Base-by-base conservation (phyloP, 345 rosid species). In the Eucalyptus marginata region DNA sequence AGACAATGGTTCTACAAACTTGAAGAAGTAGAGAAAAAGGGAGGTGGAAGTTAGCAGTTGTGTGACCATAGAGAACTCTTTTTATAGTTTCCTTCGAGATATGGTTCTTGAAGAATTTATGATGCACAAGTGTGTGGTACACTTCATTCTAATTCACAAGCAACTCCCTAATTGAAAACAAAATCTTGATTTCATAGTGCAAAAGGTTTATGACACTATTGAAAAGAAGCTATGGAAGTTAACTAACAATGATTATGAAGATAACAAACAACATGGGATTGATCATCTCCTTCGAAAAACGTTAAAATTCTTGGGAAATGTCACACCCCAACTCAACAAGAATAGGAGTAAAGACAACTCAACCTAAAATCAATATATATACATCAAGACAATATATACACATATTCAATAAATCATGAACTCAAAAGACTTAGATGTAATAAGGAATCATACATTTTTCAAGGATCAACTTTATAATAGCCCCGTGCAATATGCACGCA, bases 1-100 rank as follows among this genome's bases (percentile, higher is more conserved):
- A 97, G 99, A 58, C 99, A 98, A 90, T 97, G 98, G 97, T 97
- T 98, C 90, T 95, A 96, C 91, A 97, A 99, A 62, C 98, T 96
- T 31, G 97, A 97, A 89, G 98, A 97, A 49, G 97, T 10, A 56
- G 3, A 94, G 90, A 94, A 88, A 90, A 98, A 94, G 91, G 98
- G 96, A 46, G 99, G 99, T 49, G 98, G 99, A 87, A 96, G 93
- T 89, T 98, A 98, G 99, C 94, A 92, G 54, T 96, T 96, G 18
- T 89, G 92, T 88, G 99, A 97, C 90, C 95, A 96, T 8, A 90
- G 97, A 54, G 97, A 97, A 89, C 93, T 98, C 81, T 98, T 98
- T 98, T 89, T 97, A 97, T 89, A 98, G 99, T 89, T 98, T 96
- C 91, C 99, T 97, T 88, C 95, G 93, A 47, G 99, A 98, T 90